phyloP scores from a whole-genome alignment of 148 eudicot genomes.

The Diospyros kaki region DNA sequence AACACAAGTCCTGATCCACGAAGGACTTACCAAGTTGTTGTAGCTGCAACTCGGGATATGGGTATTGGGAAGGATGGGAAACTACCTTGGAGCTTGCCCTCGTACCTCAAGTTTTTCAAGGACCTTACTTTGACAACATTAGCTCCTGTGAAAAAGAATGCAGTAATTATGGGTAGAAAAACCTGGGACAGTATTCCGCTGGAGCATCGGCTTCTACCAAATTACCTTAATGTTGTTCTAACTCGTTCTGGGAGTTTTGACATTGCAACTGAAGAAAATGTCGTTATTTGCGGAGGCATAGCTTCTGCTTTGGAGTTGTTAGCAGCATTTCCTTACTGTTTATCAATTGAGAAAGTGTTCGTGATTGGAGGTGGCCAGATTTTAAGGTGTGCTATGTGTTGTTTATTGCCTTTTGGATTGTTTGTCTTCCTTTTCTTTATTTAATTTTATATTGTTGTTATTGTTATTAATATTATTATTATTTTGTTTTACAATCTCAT shows the following conservation, averaged over 20 bases:
- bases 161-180: slow-evolving; percentile 94
- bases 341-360: slow-evolving; percentile 68
- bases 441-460: not conserved
- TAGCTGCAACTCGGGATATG: slow-evolving; percentile 83
- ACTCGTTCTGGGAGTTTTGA: slow-evolving; percentile 56
- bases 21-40: slow-evolving; percentile 84
- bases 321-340: slow-evolving; percentile 50
- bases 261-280: slow-evolving; percentile 57
- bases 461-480: no score
- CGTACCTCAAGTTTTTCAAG: slow-evolving; percentile 80
- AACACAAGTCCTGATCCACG: slow-evolving; percentile 15
- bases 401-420: not conserved
- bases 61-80: slow-evolving; percentile 94
- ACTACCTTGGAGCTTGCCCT: slow-evolving; percentile 89
- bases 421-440: not conserved
- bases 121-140: slow-evolving; percentile 62
- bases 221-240: slow-evolving; percentile 80
- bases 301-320: slow-evolving; percentile 60
- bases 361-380: slow-evolving; percentile 90
- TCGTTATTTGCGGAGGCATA: slow-evolving; percentile 60
- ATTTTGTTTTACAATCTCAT: not conserved
- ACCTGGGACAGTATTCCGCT: slow-evolving; percentile 94
- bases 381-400: slow-evolving; percentile 42
- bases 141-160: slow-evolving; percentile 74
- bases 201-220: slow-evolving; percentile 64